These are phyloP conservation scores for Tieghemostelium lacteum DNA, from an alignment of 78 protist species.

Conservation along the genomic window DNA sequence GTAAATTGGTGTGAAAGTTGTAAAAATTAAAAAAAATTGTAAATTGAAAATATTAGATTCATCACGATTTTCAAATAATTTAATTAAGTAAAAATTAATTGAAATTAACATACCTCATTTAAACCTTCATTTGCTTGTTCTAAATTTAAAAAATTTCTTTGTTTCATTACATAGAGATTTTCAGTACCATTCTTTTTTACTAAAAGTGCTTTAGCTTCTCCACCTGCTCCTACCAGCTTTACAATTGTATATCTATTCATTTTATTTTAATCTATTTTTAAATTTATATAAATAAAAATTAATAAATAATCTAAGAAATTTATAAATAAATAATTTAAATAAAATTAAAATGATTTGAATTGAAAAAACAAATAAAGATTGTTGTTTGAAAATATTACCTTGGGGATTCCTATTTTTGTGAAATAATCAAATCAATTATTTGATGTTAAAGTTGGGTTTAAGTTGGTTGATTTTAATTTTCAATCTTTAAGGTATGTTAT, in stretches of 20 bases:
- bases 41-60: background rate
- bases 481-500: too few relatives aligned
- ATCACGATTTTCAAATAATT: background rate
- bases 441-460: too few relatives aligned
- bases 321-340: too few relatives aligned
- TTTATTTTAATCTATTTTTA: background rate
- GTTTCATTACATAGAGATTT: slow-evolving; percentile 47
- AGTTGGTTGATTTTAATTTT: too few relatives aligned
- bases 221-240: slow-evolving; percentile 44
- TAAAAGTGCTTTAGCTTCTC: slow-evolving; percentile 41
- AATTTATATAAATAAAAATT: background rate
- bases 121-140: slow-evolving; percentile 56
- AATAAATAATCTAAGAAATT: too few relatives aligned
- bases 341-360: too few relatives aligned
- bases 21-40: background rate
- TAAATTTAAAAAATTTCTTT: slow-evolving; percentile 25
- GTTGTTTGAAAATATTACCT: too few relatives aligned
- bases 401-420: too few relatives aligned
- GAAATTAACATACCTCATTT: slow-evolving; percentile 4
- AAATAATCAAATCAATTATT: too few relatives aligned
- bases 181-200: slow-evolving; percentile 41
- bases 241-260: slow-evolving; percentile 63
- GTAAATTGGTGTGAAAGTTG: background rate
- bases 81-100: background rate
- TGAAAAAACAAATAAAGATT: too few relatives aligned